Base-by-base conservation (phyloP, 2,329 filamentous ascomycete genomes). In the Ploettnerulaceae sp. region DNA sequence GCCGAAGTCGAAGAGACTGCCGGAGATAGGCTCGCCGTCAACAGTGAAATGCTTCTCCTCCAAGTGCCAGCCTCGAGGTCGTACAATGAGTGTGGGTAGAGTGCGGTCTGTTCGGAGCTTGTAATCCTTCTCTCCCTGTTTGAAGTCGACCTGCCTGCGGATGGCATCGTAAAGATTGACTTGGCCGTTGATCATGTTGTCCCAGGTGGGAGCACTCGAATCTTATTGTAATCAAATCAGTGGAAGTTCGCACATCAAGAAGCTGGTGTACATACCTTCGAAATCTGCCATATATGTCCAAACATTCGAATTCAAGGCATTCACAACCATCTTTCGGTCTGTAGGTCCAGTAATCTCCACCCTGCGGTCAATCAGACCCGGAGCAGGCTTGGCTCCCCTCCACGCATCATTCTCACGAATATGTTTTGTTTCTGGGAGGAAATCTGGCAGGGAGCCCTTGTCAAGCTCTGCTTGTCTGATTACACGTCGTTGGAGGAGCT, bases 271-370 rank as follows among this genome's bases (percentile, higher is more conserved):
- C 77, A 61, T 68, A 93, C 90, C 91, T 72, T 98, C 93, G 58
- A 98, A 95, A 70, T 98, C 93, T 37, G 93, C 93, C 93, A 98
- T 98, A 64, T 97, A 98, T 47, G 91, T 97, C 85, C 87, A 97
- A 18, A 97, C 93, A 63, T 97, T 80, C 35, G 91, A 84, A 69
- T 97, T 98, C 66, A 97, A 66, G 7, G 93, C 93, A 67, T 98
- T 98, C 54, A 97, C 88, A 37, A 97, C 89, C 93, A 98, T 98
- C 79, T 97, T 98, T 58, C 93, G 80, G 70, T 97, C 93, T 5
- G 90, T 96, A 1, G 93, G 93, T 7, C 93, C 93, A 4, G 93
- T 98, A 64, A 97, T 98, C 74, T 98, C 93, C 24, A 96, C 87
- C 52, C 93, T 82, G 56, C 93, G 84, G 72, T 98, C 93, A 34